phyloP scores from a whole-genome alignment of 2,329 filamentous ascomycete species.

The Gaeumannomyces sp. region DNA sequence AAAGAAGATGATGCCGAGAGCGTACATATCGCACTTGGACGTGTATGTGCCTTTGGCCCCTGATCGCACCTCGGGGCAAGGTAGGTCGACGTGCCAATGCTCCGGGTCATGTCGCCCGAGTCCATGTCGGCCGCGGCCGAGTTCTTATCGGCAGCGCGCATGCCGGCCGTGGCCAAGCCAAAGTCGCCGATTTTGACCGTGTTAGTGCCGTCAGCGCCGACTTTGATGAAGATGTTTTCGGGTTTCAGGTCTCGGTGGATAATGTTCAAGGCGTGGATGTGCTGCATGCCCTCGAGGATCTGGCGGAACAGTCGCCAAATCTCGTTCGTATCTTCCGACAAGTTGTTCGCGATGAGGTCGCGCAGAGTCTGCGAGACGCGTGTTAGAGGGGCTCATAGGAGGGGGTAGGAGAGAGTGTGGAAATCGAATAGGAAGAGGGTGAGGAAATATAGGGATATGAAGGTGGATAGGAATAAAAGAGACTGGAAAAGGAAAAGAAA shows the following conservation, averaged over 20 bases:
- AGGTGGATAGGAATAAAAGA: too few species aligned
- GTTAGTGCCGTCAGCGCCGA: constrained; percentile 63
- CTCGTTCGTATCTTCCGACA: constrained; percentile 69
- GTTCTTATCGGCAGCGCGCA: constrained; percentile 58
- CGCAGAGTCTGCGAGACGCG: constrained; percentile 59
- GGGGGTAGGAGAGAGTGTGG: too few species aligned
- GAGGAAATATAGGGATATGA: too few species aligned
- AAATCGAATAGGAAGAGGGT: too few species aligned
- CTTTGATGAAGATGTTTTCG: constrained; percentile 87
- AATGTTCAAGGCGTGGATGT: constrained; percentile 86
- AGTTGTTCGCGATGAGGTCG: constrained; percentile 72
- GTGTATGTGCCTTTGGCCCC: constrained; percentile 72
- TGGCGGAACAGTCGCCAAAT: constrained; percentile 89
- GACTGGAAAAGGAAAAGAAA: too few species aligned
- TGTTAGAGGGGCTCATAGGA: constrained; percentile 2
- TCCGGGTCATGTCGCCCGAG: constrained; percentile 61
- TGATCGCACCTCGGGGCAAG: constrained; percentile 83
- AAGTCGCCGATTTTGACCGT: constrained; percentile 97
- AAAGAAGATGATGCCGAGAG: constrained; percentile 93
- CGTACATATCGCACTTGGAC: constrained; percentile 84
- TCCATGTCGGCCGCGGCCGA: constrained; percentile 31
- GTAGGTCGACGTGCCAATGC: constrained; percentile 77
- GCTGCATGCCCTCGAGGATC: constrained; percentile 79
- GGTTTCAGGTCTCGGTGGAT: constrained; percentile 96
- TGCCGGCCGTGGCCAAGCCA: constrained; percentile 84